These are phyloP conservation scores for Tinospora cordifolia DNA, from an alignment of 164 flowering plant species.

Conservation along the genomic window DNA sequence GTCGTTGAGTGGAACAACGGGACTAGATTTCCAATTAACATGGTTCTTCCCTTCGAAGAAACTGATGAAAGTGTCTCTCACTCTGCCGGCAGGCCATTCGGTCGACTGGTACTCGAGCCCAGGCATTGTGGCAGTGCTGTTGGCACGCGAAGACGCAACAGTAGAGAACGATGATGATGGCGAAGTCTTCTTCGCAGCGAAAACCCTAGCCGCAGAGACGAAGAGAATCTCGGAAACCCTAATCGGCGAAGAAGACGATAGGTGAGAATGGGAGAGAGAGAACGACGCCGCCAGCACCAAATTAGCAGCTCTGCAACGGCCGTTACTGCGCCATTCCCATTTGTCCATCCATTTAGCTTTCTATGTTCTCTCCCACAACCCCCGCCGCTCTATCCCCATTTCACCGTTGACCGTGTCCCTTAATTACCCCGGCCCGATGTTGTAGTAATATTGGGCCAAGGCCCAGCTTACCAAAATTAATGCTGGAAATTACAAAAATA, in stretches of 20 bases:
- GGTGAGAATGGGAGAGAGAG: neutral
- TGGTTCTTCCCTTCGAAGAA: slow-evolving; percentile 67
- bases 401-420: neutral
- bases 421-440: neutral
- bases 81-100: slow-evolving; percentile 72
- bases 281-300: neutral
- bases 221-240: neutral
- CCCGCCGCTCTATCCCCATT: neutral
- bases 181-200: neutral
- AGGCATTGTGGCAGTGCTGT: slow-evolving; percentile 16
- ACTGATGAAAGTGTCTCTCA: slow-evolving; percentile 66
- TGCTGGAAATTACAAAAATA: too few species aligned
- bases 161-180: too few species aligned
- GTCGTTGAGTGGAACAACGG: slow-evolving; percentile 80
- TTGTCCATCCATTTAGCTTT: neutral
- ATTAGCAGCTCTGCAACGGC: neutral
- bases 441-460: neutral
- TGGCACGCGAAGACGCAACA: neutral
- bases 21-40: slow-evolving; percentile 70
- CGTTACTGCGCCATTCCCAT: slow-evolving; percentile 1
- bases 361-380: neutral
- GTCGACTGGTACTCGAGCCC: slow-evolving; percentile 11
- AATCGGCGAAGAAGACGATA: neutral
- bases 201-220: slow-evolving; percentile 1
- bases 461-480: neutral